Base-by-base conservation (phyloP, 805 yeast species). In the Saturnispora kantuleensis region DNA sequence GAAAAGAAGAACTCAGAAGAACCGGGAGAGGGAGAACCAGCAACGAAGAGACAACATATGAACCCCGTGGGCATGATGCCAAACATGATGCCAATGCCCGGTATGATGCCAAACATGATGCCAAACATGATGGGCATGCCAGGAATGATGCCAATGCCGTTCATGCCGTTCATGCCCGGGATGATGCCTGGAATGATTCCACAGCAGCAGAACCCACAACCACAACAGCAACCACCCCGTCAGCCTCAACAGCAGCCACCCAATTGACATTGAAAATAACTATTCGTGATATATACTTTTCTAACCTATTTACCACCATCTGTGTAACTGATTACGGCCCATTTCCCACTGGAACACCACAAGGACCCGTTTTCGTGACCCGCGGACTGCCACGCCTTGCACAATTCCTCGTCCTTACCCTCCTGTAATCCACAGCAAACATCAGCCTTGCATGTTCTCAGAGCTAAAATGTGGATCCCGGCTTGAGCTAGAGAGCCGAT, bases 371-470 rank as follows among this genome's bases (percentile, higher is more conserved):
- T 62, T 47, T 81, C 80, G 49, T 82, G 77, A 0, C 84, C 80
- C 57, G 65, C 65, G 33, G 63, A 57, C 60, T 56, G 68, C 74
- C 84, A 89, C 36, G 66, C 63, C 46, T 71, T 63, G 38, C 76
- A 70, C 50, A 90, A 70, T 56, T 77, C 70, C 54, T 81, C 88
- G 52, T 84, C 84, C 35, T 76, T 65, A 3, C 96, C 96, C 34
- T 69, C 71, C 4, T 73, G 70, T 50, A 93, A 73, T 1, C 95
- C 97, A 35, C 85, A 96, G 44, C 84, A 80, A 6, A 89, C 97
- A 60, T 93, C 98, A 1, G 97, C 97, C 65, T 93, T 93, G 62
- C 95, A 82, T 2, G 97, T 93, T 68, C 99, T 79, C 55, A 93
- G 71, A 31, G 94, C 76, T 47, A 87, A 68, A 26, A 86, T 54